Base-by-base conservation (phyloP, 176 grass and related monocot species). In the Areca catechu region DNA sequence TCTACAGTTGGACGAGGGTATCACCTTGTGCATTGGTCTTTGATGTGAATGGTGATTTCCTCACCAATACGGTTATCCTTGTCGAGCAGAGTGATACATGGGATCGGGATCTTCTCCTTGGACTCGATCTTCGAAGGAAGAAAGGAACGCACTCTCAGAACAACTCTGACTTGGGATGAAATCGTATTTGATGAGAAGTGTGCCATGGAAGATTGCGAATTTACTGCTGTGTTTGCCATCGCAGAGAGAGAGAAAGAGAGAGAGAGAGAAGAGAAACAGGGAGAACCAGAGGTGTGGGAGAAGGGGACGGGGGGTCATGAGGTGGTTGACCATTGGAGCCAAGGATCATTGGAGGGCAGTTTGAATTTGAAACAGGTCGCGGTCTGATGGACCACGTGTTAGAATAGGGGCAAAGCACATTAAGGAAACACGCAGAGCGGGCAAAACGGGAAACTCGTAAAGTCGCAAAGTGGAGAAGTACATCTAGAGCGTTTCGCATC, bases 121-220 rank as follows among this genome's bases (percentile, higher is more conserved):
- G 51, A 51, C 22, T 15, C 20, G 37, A 73, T 69, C 76, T 98
- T 87, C 3, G 81, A 80, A 24, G 58, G 71, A 61, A 91, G 81
- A 74, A 88, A 85, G 1, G 93, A 87, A 54, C 93, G 93, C 59
- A 97, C 83, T 27, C 83, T 71, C n/a, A 97, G 78, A 57, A 92
- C 81, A 37, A 91, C 81, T 30, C 93, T 82, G 58, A 97, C 83
- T 19, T 72, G 76, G 59, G 77, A 89, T 60, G 43, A 20, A 1
- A 37, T 22, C 58, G 53, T 61, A 19, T 34, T 34, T 34, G n/a
- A 62, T 10, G 9, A 37, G 14, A 5, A 10, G 2, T 0, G 71
- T 21, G 20, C 53, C 22, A 19, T 43, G 1, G 30, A 9, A 34
- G 34, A 37, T 37, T 37, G 34, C 1, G 51, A 51, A 51, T 50